phyloP scores from a whole-genome alignment of 768 basidiomycete genomes.

The Artomyces pyxidatus region DNA sequence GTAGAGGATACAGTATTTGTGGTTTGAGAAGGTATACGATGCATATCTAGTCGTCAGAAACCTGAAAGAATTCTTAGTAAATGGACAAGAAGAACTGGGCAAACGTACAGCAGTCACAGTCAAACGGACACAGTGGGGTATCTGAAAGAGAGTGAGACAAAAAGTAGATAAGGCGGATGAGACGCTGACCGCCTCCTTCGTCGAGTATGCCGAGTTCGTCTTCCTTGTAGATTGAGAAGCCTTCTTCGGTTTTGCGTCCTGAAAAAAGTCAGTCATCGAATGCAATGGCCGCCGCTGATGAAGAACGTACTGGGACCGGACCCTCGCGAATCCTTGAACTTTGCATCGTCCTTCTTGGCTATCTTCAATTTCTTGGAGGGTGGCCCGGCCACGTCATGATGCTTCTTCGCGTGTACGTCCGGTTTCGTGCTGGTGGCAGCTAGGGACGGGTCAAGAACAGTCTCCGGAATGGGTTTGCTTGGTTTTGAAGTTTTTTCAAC shows the following conservation, averaged over 20 bases:
- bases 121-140: conserved; percentile 80
- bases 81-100: not conserved
- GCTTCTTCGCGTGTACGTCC: conserved; percentile 16
- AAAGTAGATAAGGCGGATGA: conserved; percentile 9
- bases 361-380: conserved; percentile 18
- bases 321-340: conserved; percentile 72
- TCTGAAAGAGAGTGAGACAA: conserved; percentile 35
- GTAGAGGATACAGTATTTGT: too few relatives aligned
- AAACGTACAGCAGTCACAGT: conserved; percentile 78
- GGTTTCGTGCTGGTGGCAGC: conserved; percentile 15
- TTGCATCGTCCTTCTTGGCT: conserved; percentile 31
- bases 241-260: conserved; percentile 79
- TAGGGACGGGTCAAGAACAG: conserved; percentile 57
- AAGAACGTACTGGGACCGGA: conserved; percentile 53
- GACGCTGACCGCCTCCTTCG: conserved; percentile 60
- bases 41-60: conserved; percentile 17
- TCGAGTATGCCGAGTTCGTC: conserved; percentile 67
- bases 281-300: too few relatives aligned
- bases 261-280: not conserved
- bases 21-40: too few relatives aligned
- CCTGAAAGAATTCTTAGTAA: conserved; percentile 4
- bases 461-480: conserved; percentile 37
- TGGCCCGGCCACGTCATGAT: conserved; percentile 1
- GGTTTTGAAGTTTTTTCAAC: conserved; percentile 19
- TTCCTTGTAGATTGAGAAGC: conserved; percentile 73